phyloP scores from a whole-genome alignment of 345 rosid genomes.

The Citrus medica region DNA sequence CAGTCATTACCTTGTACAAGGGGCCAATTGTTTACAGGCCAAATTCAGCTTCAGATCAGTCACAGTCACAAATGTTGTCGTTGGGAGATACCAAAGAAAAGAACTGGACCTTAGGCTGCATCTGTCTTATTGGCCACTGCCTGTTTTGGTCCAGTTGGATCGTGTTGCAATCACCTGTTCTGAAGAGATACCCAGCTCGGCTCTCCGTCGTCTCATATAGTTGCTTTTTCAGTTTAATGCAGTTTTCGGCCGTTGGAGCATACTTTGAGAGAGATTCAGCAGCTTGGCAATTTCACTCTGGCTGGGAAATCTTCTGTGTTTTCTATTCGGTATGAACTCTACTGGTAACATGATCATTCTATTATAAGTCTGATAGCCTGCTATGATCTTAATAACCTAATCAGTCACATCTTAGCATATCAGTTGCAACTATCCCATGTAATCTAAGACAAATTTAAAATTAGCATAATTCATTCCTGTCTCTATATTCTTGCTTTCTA shows the following conservation, averaged over 20 bases:
- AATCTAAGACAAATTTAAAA: not conserved
- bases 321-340: constrained; percentile 52
- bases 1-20: constrained; percentile 57
- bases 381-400: not conserved
- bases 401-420: not conserved
- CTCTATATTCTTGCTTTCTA: not conserved
- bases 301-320: constrained; percentile 47
- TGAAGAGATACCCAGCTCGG: constrained; percentile 81
- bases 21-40: constrained; percentile 54
- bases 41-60: constrained; percentile 13
- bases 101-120: constrained; percentile 58
- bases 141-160: constrained; percentile 93
- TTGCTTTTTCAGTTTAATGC: constrained; percentile 65
- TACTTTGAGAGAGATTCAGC: constrained; percentile 51
- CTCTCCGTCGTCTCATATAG: constrained; percentile 65
- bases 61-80: constrained; percentile 1
- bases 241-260: constrained; percentile 57
- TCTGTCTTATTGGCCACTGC: constrained; percentile 48
- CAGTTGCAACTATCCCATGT: not conserved
- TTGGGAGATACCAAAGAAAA: constrained; percentile 38
- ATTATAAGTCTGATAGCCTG: not conserved
- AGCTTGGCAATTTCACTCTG: constrained; percentile 54
- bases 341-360: not conserved
- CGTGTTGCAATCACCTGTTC: constrained; percentile 66
- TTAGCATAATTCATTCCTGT: not conserved